Conservation (phyloP, 306 rosid genomes). For the Alnus glutinosa region DNA sequence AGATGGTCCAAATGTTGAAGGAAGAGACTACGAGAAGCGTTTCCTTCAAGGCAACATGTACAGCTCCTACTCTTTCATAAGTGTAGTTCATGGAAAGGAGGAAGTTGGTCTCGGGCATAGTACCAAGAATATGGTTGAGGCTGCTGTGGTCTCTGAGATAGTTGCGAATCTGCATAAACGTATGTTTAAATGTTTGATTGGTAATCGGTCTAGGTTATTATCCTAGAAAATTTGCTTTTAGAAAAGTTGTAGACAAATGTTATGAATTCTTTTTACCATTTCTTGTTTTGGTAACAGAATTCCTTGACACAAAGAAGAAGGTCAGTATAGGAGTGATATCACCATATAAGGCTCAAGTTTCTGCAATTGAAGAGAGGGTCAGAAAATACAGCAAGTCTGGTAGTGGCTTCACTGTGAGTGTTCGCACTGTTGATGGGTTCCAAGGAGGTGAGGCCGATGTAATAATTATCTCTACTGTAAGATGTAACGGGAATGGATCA, state of each 20-base stretch:
- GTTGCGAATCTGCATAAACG: conserved; percentile 47
- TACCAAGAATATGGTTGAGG: no score
- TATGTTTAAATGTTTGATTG: conserved; percentile 12
- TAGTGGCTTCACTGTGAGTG: conserved; percentile 38
- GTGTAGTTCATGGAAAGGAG: no score
- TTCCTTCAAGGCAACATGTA: background rate
- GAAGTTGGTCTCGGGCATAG: no score
- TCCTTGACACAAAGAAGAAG: conserved; percentile 32
- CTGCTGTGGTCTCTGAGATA: conserved; percentile 18
- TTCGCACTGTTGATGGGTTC: conserved; percentile 65
- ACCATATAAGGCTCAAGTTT: conserved; percentile 60
- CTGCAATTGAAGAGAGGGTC: conserved; percentile 46
- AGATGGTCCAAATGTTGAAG: conserved; percentile 31
- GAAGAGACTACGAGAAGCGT: conserved; percentile 1
- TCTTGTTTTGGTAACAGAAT: conserved; percentile 29
- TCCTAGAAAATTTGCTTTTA: no score
- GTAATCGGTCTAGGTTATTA: background rate
- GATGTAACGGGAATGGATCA: conserved; percentile 39
- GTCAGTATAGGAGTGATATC: conserved; percentile 68
- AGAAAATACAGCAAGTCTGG: conserved; percentile 22
- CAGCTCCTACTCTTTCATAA: no score
- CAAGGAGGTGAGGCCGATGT: conserved; percentile 77
- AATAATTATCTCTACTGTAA: conserved; percentile 46
- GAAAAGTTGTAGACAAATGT: no score
- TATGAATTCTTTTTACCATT: background rate